Evolutionary conservation across 75 land plant species (phyloP).

Genomic region (Sequoiadendron giganteum): DNA sequence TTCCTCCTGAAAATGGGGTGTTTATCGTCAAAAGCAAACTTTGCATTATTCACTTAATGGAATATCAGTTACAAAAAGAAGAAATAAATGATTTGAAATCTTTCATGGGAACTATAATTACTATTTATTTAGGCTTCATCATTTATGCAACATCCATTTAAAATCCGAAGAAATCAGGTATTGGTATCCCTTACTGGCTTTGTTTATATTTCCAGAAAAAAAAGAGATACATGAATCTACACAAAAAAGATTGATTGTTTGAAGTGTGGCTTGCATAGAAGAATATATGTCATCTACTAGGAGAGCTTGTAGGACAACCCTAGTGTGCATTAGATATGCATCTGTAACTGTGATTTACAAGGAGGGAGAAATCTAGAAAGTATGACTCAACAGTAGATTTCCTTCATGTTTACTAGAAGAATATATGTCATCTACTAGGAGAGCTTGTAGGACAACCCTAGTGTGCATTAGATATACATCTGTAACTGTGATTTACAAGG

Average conservation of each 20-base stretch:
- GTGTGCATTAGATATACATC: not conserved
- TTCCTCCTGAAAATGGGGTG: not conserved
- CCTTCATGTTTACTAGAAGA: not conserved
- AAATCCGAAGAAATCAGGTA: not conserved
- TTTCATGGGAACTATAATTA: not conserved
- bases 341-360: not conserved
- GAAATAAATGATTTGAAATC: not conserved
- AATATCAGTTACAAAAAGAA: not conserved
- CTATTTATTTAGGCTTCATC: not conserved
- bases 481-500: not conserved
- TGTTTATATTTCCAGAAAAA: not conserved
- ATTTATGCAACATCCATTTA: not conserved
- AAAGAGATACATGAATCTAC: not conserved
- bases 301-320: not conserved
- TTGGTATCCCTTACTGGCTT: not conserved
- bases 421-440: not conserved
- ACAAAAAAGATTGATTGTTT: not conserved
- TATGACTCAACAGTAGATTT: not conserved
- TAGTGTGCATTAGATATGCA: not conserved
- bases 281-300: not conserved
- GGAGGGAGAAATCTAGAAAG: not conserved
- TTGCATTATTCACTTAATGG: not conserved
- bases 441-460: not conserved
- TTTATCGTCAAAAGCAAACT: not conserved
- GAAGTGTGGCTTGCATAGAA: not conserved